Percentiles rank a stretch among this genome's conserved stretches.
phyloP scores from a whole-genome alignment of 495 filamentous ascomycete genomes.

The Aspergillus olivimuriae region DNA sequence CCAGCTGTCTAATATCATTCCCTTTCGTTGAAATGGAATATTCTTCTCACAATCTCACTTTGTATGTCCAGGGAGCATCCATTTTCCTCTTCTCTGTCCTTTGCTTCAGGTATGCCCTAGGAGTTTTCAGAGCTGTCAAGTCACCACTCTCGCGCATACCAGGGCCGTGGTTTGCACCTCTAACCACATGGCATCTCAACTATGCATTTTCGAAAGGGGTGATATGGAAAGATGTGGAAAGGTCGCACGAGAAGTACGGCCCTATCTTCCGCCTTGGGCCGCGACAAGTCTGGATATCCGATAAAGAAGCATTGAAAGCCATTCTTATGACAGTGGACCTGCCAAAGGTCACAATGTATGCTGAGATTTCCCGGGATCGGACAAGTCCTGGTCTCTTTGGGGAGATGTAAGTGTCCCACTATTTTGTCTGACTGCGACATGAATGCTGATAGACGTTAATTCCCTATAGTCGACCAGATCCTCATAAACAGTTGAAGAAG shows the following conservation, averaged over 20 bases:
- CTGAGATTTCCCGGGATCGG: not conserved
- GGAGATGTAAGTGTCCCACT: not conserved
- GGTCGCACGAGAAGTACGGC: not conserved
- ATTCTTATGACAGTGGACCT: not conserved
- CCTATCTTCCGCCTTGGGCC: not conserved
- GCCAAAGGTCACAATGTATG: not conserved
- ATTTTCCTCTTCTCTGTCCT: too few relatives aligned
- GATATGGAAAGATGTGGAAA: slow-evolving; percentile 1
- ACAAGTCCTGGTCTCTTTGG: not conserved
- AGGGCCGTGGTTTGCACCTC: not conserved
- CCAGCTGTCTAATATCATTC: too few relatives aligned
- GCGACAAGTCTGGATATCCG: slow-evolving; percentile 2
- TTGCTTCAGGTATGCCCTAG: too few relatives aligned
- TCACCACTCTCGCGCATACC: too few relatives aligned
- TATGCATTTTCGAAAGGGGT: not conserved
- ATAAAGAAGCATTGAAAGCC: not conserved
- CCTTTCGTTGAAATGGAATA: too few relatives aligned
- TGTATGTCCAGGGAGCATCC: too few relatives aligned
- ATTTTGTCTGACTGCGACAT: too few relatives aligned
- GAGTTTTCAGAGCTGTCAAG: too few relatives aligned
- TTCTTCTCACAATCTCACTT: too few relatives aligned
- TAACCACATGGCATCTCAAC: not conserved
- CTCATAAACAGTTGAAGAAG: slow-evolving; percentile 1
- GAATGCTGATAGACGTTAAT: not conserved
- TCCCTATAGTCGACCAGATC: not conserved